These are phyloP conservation scores for Aspergillus bombycis DNA, from an alignment of 2,329 filamentous ascomycete species.

Conservation along the genomic window DNA sequence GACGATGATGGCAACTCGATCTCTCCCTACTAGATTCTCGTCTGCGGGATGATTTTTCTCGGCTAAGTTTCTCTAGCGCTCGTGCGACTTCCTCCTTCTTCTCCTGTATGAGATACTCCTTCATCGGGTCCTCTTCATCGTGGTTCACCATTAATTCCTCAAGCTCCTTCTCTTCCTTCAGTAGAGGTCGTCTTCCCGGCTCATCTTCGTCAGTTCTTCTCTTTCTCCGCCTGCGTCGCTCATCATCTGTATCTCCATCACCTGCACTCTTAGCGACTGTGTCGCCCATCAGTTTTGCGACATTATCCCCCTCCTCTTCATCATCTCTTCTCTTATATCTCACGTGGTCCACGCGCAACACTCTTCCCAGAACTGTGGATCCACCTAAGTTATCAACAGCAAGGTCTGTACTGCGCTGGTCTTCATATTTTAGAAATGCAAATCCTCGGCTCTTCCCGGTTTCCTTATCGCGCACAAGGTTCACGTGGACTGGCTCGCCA, in stretches of 20 bases:
- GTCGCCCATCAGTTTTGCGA: constrained; percentile 54
- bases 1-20: constrained; percentile 47
- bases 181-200: constrained; percentile 58
- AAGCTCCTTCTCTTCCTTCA: constrained; percentile 83
- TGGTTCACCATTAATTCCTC: constrained; percentile 74
- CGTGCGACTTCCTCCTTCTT: constrained; percentile 86
- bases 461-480: constrained; percentile 91
- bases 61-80: constrained; percentile 62
- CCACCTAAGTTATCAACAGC: constrained; percentile 96
- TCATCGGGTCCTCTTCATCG: constrained; percentile 98
- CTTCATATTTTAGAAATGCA: constrained; percentile 96
- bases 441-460: constrained; percentile 95
- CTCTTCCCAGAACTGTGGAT: constrained; percentile 75
- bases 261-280: constrained; percentile 27
- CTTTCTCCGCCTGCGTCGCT: constrained; percentile 36
- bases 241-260: constrained; percentile 44
- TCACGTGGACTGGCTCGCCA: constrained; percentile 91
- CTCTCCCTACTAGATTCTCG: constrained; percentile 42
- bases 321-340: constrained; percentile 88
- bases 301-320: constrained; percentile 54
- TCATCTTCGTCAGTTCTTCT: constrained; percentile 47
- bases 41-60: constrained; percentile 45
- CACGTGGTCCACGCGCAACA: constrained; percentile 88
- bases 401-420: constrained; percentile 92
- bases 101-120: constrained; percentile 82